Evolutionary conservation across 495 filamentous ascomycete genomes (phyloP), one percentile per base, ranked within the genome.

Genomic region (Apodospora peruviana): DNA sequence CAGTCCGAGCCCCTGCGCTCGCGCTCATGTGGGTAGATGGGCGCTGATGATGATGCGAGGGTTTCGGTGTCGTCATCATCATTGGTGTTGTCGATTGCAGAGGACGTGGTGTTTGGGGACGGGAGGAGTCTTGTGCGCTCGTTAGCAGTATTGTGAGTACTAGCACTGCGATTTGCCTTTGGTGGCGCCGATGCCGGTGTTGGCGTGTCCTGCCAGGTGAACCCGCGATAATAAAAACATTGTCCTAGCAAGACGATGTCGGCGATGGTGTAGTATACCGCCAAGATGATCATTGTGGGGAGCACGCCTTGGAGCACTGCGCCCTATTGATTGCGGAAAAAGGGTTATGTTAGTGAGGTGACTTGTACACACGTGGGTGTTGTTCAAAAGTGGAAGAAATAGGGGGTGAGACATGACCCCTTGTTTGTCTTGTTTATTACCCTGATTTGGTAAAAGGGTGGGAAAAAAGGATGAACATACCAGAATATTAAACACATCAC

Each of bases 401-500:
- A n/a, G n/a, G n/a, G 5, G 7, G 32, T 35, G 16, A 11, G 5
- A 35, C 32, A 11, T n/a, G 2, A 10, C 32, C 32, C 32, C 27
- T 32, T 7, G 5, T 32, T 12, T 32, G 11, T 35, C 16, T 35
- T 35, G 11, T 35, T 35, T 35, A 2, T 7, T 10, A 5, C 12
- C 12, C 12, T 12, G 32, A 2, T 2, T 35, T 35, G 21, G 16
- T 11, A 4, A 47, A 12, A 22, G 19, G 35, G 27, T 17, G n/a
- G n/a, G n/a, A n/a, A n/a, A n/a, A n/a, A n/a, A n/a, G n/a, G n/a
- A n/a, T n/a, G n/a, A n/a, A 38, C 45, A 21, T 40, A 53, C 51
- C 2, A 95, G 76, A 42, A 98, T 90, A 60, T 98, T 98, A 74
- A 96, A 98, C 36, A 97, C 80, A 83, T 98, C 93, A 17, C 93